Percentiles rank a stretch among this genome's conserved stretches.
phyloP scores from a whole-genome alignment of 768 basidiomycete species.

The Rhodotorula graminis region DNA sequence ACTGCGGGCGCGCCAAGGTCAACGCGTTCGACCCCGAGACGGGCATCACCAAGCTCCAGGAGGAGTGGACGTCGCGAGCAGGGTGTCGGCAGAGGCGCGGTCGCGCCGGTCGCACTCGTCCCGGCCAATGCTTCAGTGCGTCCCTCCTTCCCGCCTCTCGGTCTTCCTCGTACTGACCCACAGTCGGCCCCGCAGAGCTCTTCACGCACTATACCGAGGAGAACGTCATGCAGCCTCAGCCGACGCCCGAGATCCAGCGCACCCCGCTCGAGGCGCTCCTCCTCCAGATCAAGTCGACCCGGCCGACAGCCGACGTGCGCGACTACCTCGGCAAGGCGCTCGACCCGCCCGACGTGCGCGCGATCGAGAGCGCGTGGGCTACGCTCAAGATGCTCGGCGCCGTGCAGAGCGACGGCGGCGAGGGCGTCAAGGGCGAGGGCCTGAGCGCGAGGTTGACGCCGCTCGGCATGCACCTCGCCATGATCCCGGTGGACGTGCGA shows the following conservation, averaged over 20 bases:
- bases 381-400: slow-evolving; percentile 74
- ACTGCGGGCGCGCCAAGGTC: slow-evolving; percentile 82
- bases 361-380: slow-evolving; percentile 71
- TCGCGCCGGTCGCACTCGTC: slow-evolving; percentile 77
- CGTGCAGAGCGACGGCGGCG: slow-evolving; percentile 57
- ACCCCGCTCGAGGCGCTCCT: slow-evolving; percentile 78
- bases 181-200: slow-evolving; percentile 50
- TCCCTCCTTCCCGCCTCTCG: neutral
- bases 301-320: slow-evolving; percentile 72
- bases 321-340: slow-evolving; percentile 70
- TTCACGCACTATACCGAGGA: slow-evolving; percentile 70
- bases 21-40: slow-evolving; percentile 73
- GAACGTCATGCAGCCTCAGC: slow-evolving; percentile 61
- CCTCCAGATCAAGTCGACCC: slow-evolving; percentile 72
- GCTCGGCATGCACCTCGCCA: slow-evolving; percentile 72
- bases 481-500: slow-evolving; percentile 80
- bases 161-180: too few species aligned
- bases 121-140: slow-evolving; percentile 69
- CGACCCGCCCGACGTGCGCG: slow-evolving; percentile 69
- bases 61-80: slow-evolving; percentile 72
- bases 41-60: slow-evolving; percentile 69
- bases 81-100: slow-evolving; percentile 79
- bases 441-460: slow-evolving; percentile 61
- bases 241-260: slow-evolving; percentile 80
- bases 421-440: slow-evolving; percentile 36